A percentile compares a stretch with the other conserved stretches of the same genome.
Evolutionary conservation across 352 stramenopile species (phyloP).

Genomic region (Phytopythium boreale): DNA sequence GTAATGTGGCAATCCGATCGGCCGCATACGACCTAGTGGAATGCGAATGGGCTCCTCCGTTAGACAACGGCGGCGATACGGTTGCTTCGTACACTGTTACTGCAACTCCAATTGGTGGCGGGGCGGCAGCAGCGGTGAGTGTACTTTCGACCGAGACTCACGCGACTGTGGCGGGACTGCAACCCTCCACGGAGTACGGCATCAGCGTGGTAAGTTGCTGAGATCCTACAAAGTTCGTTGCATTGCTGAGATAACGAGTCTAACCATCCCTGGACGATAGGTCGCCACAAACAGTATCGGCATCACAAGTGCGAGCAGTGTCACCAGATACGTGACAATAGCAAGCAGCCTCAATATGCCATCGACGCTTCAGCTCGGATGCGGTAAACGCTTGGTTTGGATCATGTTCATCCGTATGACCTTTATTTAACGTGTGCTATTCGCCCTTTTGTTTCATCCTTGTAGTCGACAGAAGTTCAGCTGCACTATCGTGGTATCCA

Average conservation of each 20-base stretch:
- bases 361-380: conserved; percentile 26
- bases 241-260: not conserved
- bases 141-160: not conserved
- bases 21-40: conserved; percentile 27
- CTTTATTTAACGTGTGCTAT: too few species aligned
- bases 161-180: conserved; percentile 1
- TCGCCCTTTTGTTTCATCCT: not conserved
- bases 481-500: conserved; percentile 43
- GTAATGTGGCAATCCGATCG: conserved; percentile 22
- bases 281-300: conserved; percentile 16
- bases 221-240: not conserved
- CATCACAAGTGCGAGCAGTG: conserved; percentile 15
- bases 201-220: conserved; percentile 37
- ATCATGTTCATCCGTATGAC: too few species aligned
- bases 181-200: conserved; percentile 25
- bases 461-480: conserved; percentile 26
- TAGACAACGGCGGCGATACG: conserved; percentile 32
- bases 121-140: not conserved
- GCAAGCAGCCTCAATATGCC: conserved; percentile 14
- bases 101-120: not conserved
- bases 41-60: conserved; percentile 29
- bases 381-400: too few species aligned
- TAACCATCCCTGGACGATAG: conserved; percentile 3
- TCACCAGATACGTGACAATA: conserved; percentile 23
- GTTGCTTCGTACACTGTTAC: conserved; percentile 32